Percentiles rank a stretch among this genome's conserved stretches.
Conservation (phyloP, 108 stramenopile species). For the Skeletonema grethae region DNA sequence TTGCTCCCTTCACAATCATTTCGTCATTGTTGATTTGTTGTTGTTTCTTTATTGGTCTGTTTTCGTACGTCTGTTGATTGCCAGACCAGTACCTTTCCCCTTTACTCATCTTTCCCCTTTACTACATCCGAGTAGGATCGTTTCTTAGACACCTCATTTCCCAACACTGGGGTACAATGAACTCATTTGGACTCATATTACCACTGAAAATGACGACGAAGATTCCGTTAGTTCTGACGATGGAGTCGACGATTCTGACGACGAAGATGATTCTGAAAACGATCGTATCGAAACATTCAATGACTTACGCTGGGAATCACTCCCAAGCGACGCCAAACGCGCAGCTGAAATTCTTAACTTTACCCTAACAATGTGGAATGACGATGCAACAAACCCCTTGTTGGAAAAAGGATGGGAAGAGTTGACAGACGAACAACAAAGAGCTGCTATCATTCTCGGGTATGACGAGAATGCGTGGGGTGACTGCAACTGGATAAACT, state of each 20-base stretch:
- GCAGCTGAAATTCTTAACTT: conserved; percentile 12
- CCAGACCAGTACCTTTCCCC: no score
- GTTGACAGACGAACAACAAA: conserved; percentile 9
- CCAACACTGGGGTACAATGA: conserved; percentile 59
- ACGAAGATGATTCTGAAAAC: background rate
- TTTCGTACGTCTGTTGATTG: no score
- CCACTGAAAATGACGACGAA: conserved; percentile 11
- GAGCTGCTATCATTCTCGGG: conserved; percentile 22
- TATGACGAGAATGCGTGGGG: conserved; percentile 10
- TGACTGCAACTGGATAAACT: no score
- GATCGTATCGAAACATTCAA: conserved; percentile 3
- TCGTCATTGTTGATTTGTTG: no score
- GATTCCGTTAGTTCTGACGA: background rate
- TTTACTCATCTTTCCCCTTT: no score
- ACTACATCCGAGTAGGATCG: no score
- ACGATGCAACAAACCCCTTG: conserved; percentile 4
- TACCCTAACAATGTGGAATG: conserved; percentile 5
- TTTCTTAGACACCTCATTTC: no score
- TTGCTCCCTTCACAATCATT: no score
- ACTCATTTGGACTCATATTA: conserved; percentile 35
- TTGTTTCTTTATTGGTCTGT: no score
- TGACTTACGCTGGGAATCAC: conserved; percentile 5
- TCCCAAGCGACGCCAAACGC: conserved; percentile 8
- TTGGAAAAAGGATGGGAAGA: conserved; percentile 5
- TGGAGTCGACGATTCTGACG: background rate